Conservation (phyloP, 2,329 filamentous ascomycete species). For the Phyllosticta paracitricarpa region DNA sequence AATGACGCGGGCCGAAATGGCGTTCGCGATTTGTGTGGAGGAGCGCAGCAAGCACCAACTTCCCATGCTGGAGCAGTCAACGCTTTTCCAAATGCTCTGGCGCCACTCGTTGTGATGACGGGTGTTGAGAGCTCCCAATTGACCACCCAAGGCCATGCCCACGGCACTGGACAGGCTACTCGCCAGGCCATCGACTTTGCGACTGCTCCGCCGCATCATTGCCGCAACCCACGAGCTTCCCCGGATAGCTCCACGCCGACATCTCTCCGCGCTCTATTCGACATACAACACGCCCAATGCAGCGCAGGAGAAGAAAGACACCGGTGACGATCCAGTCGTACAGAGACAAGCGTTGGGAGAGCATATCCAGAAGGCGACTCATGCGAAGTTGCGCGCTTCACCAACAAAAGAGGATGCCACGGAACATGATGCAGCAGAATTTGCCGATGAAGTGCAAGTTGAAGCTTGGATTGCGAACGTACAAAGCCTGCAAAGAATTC, state of each 20-base stretch:
- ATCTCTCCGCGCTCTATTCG: not conserved
- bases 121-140: not conserved
- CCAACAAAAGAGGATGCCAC: not conserved
- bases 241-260: not conserved
- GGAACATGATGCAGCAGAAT: not conserved
- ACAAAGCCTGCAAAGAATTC: not conserved
- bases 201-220: constrained; percentile 26
- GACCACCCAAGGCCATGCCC: constrained; percentile 27
- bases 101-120: not conserved
- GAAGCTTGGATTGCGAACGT: not conserved
- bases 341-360: not conserved
- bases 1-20: constrained; percentile 5
- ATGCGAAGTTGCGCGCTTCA: not conserved
- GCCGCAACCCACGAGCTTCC: not conserved
- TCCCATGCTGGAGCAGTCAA: not conserved
- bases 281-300: not conserved
- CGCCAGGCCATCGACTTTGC: constrained; percentile 33
- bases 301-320: not conserved
- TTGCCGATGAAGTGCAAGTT: not conserved
- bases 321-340: not conserved
- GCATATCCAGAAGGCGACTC: not conserved
- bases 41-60: not conserved
- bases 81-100: not conserved
- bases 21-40: not conserved
- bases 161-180: constrained; percentile 36